These are phyloP conservation scores for Hylodesmum podocarpum DNA, from an alignment of 306 rosid species.

Conservation along the genomic window DNA sequence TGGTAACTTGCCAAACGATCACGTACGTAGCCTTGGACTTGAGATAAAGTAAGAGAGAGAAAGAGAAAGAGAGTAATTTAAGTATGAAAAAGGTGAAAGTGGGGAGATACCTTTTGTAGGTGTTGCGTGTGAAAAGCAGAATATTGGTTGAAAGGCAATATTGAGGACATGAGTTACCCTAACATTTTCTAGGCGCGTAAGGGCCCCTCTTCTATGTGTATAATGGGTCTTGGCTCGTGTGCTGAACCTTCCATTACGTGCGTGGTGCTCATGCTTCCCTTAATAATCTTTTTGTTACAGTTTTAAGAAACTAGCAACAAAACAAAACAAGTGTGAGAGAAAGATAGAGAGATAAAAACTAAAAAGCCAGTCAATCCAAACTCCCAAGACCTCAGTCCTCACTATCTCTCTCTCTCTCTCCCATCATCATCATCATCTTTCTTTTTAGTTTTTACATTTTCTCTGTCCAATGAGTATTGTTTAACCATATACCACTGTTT, in stretches of 20 bases:
- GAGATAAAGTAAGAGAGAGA: slow-evolving; percentile 43
- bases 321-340: slow-evolving; percentile 13
- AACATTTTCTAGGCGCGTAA: slow-evolving; percentile 39
- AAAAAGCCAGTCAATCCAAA: slow-evolving; percentile 54
- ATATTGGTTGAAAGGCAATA: slow-evolving; percentile 50
- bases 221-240: background rate
- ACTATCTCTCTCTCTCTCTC: slow-evolving; percentile 35
- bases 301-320: slow-evolving; percentile 17
- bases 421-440: slow-evolving; percentile 34
- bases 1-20: slow-evolving; percentile 51
- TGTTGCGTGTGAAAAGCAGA: slow-evolving; percentile 80
- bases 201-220: background rate
- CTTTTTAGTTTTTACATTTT: slow-evolving; percentile 10
- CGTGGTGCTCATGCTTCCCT: slow-evolving; percentile 18
- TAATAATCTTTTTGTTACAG: slow-evolving; percentile 26
- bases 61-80: slow-evolving; percentile 15
- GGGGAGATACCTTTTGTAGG: slow-evolving; percentile 68
- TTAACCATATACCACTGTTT: slow-evolving; percentile 1
- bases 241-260: background rate
- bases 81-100: slow-evolving; percentile 69
- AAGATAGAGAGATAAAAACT: background rate
- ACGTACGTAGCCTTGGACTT: slow-evolving; percentile 33
- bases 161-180: slow-evolving; percentile 8
- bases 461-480: slow-evolving; percentile 28
- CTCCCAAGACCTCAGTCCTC: slow-evolving; percentile 31